Conservation (phyloP, 2,329 filamentous ascomycete species). For the Ceratocystis diversiconidia region DNA sequence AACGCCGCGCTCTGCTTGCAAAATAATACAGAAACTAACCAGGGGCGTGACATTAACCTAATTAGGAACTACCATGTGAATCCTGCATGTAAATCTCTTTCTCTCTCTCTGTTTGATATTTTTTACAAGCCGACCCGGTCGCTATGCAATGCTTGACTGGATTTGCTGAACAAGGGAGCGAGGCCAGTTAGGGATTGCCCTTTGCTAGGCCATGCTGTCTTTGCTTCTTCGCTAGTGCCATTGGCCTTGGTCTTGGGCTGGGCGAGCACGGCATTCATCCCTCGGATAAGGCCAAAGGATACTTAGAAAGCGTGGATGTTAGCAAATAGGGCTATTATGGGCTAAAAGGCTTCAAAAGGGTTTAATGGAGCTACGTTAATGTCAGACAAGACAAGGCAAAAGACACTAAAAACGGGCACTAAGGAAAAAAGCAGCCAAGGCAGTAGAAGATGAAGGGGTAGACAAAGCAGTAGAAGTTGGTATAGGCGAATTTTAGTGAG, state of each 20-base stretch:
- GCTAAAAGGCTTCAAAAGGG: neutral
- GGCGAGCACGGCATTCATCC: neutral
- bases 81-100: neutral
- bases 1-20: no score
- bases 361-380: neutral
- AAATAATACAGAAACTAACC: no score
- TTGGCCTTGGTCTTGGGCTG: neutral
- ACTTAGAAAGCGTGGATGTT: neutral
- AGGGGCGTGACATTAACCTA: no score
- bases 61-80: no score
- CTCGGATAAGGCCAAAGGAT: neutral
- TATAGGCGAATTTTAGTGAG: no score
- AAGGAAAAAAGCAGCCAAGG: neutral
- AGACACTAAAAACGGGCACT: neutral
- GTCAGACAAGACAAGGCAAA: neutral
- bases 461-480: neutral
- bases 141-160: neutral
- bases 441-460: neutral
- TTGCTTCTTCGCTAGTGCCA: neutral
- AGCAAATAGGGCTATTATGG: neutral
- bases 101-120: neutral
- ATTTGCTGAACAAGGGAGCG: constrained; percentile 2
- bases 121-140: neutral
- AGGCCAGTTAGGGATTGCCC: neutral
- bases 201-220: neutral